Evolutionary conservation across 2,329 filamentous ascomycete species (phyloP).

Genomic region (Lachnellula occidentalis): DNA sequence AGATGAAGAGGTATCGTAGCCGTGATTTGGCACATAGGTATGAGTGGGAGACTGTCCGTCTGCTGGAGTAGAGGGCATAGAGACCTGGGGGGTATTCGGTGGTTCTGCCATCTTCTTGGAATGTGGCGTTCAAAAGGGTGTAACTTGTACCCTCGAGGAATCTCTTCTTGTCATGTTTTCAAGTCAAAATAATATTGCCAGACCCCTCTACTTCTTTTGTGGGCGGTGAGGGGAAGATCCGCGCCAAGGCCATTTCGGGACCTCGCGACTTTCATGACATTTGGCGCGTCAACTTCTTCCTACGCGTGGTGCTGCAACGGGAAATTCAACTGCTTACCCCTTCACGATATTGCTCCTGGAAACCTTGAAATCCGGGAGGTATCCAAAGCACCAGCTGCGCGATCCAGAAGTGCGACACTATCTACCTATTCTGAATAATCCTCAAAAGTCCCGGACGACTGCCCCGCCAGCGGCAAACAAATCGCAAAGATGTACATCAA

Average conservation of each 20-base stretch:
- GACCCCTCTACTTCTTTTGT: background rate
- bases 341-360: background rate
- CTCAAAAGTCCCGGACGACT: background rate
- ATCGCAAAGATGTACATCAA: constrained; percentile 83
- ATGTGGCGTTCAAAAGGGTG: background rate
- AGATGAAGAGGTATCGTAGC: constrained; percentile 37
- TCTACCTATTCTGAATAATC: background rate
- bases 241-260: background rate
- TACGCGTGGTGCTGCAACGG: constrained; percentile 7
- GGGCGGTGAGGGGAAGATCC: background rate
- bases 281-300: constrained; percentile 2
- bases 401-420: background rate
- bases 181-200: background rate
- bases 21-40: constrained; percentile 43
- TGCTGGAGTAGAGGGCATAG: constrained; percentile 32
- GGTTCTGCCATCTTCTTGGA: background rate
- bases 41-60: constrained; percentile 42
- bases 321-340: background rate
- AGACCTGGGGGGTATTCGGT: constrained; percentile 15
- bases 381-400: background rate
- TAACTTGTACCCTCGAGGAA: too few relatives aligned
- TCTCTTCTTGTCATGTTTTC: background rate
- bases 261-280: background rate
- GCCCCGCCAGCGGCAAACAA: constrained; percentile 14
- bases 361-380: background rate